Evolutionary conservation across 2,329 filamentous ascomycete genomes (phyloP), one percentile per base, ranked within the genome.

Genomic region (Macroventuria anomochaeta): DNA sequence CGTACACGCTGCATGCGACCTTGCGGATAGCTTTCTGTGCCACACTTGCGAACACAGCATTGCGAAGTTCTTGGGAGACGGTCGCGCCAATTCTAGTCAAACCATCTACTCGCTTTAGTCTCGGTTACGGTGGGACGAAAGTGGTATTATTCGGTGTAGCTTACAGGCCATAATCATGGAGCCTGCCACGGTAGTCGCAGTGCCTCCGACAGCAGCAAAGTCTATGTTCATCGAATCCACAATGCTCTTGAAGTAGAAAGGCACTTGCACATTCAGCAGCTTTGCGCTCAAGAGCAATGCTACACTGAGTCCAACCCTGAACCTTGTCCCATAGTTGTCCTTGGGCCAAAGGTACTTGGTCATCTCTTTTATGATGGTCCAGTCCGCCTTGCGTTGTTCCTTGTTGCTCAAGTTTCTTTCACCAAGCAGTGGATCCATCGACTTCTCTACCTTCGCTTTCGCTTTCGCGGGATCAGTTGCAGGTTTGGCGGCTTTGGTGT

Each of bases 361-460:
- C 93, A 99, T 97, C 75, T 99, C 93, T 77, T 90, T 96, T 82
- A 99, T 95, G 63, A 99, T 99, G 40, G 93, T 93, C 93, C 93
- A 97, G 71, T 99, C 95, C 7, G 93, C 93, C 77, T 93, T 96
- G 65, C 95, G 86, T 81, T 99, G 96, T 77, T 97, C 91, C 66
- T 93, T 87, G 17, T 86, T 88, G 43, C 85, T 86, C 69, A 85
- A 71, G 1, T 85, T 87, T 57, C 89, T 83, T 69, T 88, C 81
- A 11, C 82, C 77, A 17, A 89, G 83, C 36, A 93, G 75, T 53
- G 69, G 65, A 32, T 65, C 65, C 5, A 72, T 58, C 50, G 69
- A 68, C 7, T 72, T 58, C 49, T 70, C 62, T 20, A 58, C 55
- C 32, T 63, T 69, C 17, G 59, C 51, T 50, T 63, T 69, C 26